These are phyloP conservation scores for Mucor saturninus DNA, from an alignment of 371 early-diverging fungal species.

Conservation along the genomic window DNA sequence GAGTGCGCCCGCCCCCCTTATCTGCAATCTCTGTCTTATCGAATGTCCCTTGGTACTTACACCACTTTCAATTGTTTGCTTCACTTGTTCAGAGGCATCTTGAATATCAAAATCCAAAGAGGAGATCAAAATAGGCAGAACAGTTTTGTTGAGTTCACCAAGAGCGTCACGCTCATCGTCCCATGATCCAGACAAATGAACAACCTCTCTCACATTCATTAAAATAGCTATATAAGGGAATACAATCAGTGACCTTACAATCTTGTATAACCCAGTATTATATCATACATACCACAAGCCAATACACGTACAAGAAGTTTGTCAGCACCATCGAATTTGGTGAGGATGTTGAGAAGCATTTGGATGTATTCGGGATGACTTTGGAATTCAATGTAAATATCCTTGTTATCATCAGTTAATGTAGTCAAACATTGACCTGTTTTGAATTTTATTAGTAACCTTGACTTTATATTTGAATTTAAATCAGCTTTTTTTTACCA, in stretches of 20 bases:
- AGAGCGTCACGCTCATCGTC: conserved; percentile 45
- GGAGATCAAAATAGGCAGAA: conserved; percentile 58
- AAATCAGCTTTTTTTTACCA: conserved; percentile 39
- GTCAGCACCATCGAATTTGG: conserved; percentile 45
- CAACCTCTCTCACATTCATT: conserved; percentile 48
- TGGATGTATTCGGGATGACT: conserved; percentile 63
- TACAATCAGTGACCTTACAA: neutral
- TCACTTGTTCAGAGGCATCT: conserved; percentile 56
- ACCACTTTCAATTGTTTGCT: conserved; percentile 50
- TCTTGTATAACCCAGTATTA: neutral
- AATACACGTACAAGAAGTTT: conserved; percentile 55
- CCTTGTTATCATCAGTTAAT: conserved; percentile 80
- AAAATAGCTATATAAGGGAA: conserved; percentile 38
- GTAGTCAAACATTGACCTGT: conserved; percentile 84
- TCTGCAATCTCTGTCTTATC: neutral
- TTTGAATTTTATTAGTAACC: neutral
- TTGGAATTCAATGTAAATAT: conserved; percentile 62
- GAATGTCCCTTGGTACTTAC: conserved; percentile 39
- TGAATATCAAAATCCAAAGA: conserved; percentile 68
- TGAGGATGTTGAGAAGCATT: conserved; percentile 53
- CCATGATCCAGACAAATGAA: conserved; percentile 35
- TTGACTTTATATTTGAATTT: neutral
- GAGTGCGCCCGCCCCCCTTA: neutral
- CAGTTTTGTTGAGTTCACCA: conserved; percentile 51
- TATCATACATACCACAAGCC: conserved; percentile 53